Evolutionary conservation across 148 eudicot species (phyloP).

Genomic region (Limonium bicolor): DNA sequence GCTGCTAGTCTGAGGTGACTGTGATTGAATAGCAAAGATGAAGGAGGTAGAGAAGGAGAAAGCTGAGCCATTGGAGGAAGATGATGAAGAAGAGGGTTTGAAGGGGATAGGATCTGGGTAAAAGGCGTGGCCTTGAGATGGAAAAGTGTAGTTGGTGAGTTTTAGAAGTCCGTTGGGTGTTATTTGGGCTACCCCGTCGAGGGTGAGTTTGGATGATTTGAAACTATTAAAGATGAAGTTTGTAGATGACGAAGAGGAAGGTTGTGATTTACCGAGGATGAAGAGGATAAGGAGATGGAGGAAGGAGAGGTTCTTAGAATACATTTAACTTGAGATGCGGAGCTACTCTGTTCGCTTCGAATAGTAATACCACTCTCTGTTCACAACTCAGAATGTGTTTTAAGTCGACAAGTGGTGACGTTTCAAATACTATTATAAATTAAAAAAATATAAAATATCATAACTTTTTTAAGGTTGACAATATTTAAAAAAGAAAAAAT

Average conservation of each 20-base stretch:
- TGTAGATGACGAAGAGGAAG: not conserved
- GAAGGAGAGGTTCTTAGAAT: not conserved
- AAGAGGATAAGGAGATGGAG: not conserved
- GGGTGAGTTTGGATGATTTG: not conserved
- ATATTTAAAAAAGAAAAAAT: too few relatives aligned
- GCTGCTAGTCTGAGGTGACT: conserved; percentile 18
- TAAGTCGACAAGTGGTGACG: too few relatives aligned
- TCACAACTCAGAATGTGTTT: too few relatives aligned
- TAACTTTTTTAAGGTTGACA: too few relatives aligned
- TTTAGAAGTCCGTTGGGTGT: conserved; percentile 15
- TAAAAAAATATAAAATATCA: too few relatives aligned
- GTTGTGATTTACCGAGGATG: too few relatives aligned
- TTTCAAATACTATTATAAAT: too few relatives aligned
- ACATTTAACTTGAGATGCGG: too few relatives aligned
- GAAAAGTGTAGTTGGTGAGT: conserved; percentile 18
- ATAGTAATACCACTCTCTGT: too few relatives aligned
- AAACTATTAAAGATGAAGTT: not conserved
- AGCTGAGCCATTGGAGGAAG: conserved; percentile 7
- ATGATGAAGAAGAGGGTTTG: too few relatives aligned
- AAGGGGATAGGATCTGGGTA: conserved; percentile 11
- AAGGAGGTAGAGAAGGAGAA: conserved; percentile 45
- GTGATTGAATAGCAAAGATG: conserved; percentile 34
- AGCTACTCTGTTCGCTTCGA: too few relatives aligned
- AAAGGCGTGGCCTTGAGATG: conserved; percentile 25
- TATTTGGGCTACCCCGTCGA: not conserved